Base-by-base conservation (phyloP, 2,329 filamentous ascomycete genomes). In the Malbranchea zuffiana region DNA sequence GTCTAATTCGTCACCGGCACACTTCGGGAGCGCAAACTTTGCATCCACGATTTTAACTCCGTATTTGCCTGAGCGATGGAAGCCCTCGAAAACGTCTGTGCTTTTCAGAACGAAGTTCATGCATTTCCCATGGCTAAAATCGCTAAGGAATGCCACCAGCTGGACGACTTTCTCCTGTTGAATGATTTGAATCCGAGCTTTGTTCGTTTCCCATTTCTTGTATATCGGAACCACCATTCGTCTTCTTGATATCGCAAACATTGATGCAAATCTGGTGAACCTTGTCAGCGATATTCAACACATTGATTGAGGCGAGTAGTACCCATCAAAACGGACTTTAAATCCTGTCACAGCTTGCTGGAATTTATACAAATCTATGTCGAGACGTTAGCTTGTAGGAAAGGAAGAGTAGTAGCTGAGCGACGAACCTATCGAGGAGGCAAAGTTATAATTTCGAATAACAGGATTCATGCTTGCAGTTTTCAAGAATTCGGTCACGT, bases 201-300 rank as follows among this genome's bases (percentile, higher is more conserved):
- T 72, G n/a, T 71, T 75, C 2, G 86, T 82, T 53, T 92, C 85
- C 83, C 84, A 92, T 58, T 90, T 90, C 63, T 94, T 93, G 64
- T 92, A 82, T 47, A 94, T 88, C 0, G 84, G 84, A 11, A 93
- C 84, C 8, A 94, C 83, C 80, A 87, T 90, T 47, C 83, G 75
- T 32, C 83, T 76, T 19, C 86, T 77, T 1, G 86, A 78, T 46
- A 94, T 93, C 40, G 80, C 78, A 56, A 94, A 83, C 0, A 75
- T 77, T 5, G 72, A 67, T 4, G 84, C 84, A 35, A 82, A 60
- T 5, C 76, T 63, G 23, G 28, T 42, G 17, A 11, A 5, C 30
- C 23, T 12, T 23, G 23, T 38, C 35, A 44, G 34, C 8, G 32
- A 15, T n/a, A 15, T 28, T 32, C 12, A 18, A 6, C 13, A 4